Conservation (phyloP, 345 rosid species). For the Aquilaria sinensis region DNA sequence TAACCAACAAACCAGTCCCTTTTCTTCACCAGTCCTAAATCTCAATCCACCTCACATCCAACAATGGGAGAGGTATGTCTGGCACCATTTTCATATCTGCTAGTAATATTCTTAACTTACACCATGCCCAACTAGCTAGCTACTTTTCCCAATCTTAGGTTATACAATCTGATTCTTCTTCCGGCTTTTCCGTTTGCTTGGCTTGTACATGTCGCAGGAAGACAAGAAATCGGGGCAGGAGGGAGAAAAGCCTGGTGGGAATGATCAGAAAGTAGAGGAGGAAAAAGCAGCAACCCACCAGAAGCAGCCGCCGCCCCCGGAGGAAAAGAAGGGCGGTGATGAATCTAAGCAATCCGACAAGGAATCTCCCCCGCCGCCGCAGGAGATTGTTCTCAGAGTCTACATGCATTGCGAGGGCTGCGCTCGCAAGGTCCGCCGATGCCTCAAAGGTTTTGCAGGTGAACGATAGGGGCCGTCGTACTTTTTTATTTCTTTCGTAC, state of each 20-base stretch:
- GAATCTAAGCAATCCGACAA: slow-evolving; percentile 22
- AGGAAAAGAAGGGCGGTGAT: slow-evolving; percentile 26
- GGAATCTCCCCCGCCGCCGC: slow-evolving; percentile 51
- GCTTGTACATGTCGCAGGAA: slow-evolving; percentile 25
- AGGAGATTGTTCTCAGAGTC: slow-evolving; percentile 62
- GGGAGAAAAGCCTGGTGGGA: slow-evolving; percentile 16
- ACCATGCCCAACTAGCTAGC: background rate
- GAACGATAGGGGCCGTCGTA: no score
- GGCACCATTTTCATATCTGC: no score
- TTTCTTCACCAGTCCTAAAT: no score
- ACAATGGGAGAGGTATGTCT: no score
- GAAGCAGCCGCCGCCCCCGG: background rate
- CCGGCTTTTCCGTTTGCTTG: background rate
- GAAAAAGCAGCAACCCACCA: slow-evolving; percentile 7
- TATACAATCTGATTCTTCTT: background rate
- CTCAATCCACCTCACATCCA: no score
- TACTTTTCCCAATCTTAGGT: background rate
- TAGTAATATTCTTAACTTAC: background rate
- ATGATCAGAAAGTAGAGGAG: slow-evolving; percentile 29
- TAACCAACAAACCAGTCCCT: no score
- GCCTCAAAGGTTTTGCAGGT: slow-evolving; percentile 77
- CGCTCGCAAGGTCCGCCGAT: slow-evolving; percentile 67
- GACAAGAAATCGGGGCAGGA: slow-evolving; percentile 38
- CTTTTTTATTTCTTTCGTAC: background rate
- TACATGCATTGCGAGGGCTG: slow-evolving; percentile 97